Percentiles rank a stretch among this genome's conserved stretches.
Evolutionary conservation across 2,329 filamentous ascomycete genomes (phyloP).

Genomic region (Dactylellina leptospora): DNA sequence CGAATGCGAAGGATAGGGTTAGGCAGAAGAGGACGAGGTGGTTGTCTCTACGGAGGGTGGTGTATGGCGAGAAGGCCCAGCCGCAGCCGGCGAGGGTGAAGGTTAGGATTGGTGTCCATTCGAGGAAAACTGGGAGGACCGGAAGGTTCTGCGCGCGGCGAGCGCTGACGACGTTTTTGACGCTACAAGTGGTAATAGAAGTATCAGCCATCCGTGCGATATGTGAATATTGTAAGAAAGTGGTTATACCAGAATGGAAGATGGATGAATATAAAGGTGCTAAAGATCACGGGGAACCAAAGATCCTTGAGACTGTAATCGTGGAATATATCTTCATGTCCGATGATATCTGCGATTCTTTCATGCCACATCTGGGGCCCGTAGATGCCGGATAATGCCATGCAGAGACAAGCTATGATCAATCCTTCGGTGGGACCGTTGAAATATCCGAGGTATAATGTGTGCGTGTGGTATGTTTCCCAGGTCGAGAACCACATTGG

Average conservation of each 20-base stretch:
- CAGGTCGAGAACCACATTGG: slow-evolving; percentile 99
- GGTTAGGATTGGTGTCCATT: slow-evolving; percentile 90
- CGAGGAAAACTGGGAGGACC: slow-evolving; percentile 82
- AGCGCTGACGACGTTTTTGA: slow-evolving; percentile 82
- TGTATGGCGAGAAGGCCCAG: slow-evolving; percentile 92
- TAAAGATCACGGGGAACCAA: slow-evolving; percentile 78
- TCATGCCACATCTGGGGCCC: slow-evolving; percentile 87
- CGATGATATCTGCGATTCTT: slow-evolving; percentile 75
- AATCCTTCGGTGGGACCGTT: slow-evolving; percentile 97
- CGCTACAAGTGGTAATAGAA: slow-evolving; percentile 60
- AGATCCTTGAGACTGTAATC: slow-evolving; percentile 82
- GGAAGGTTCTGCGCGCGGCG: slow-evolving; percentile 76
- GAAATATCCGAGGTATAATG: slow-evolving; percentile 92
- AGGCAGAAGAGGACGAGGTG: slow-evolving; percentile 90
- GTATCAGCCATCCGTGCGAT: no score
- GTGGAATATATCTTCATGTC: slow-evolving; percentile 70
- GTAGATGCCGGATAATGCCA: slow-evolving; percentile 85
- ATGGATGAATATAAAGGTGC: slow-evolving; percentile 75
- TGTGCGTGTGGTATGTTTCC: slow-evolving; percentile 99
- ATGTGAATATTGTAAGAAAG: no score
- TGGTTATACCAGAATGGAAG: slow-evolving; percentile 76
- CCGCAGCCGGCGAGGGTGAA: slow-evolving; percentile 78
- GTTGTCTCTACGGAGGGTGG: slow-evolving; percentile 80
- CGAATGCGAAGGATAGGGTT: slow-evolving; percentile 96
- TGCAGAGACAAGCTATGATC: slow-evolving; percentile 84